Evolutionary conservation across 1,284 basidiomycete species (phyloP).

Genomic region (Ganoderma boninense): DNA sequence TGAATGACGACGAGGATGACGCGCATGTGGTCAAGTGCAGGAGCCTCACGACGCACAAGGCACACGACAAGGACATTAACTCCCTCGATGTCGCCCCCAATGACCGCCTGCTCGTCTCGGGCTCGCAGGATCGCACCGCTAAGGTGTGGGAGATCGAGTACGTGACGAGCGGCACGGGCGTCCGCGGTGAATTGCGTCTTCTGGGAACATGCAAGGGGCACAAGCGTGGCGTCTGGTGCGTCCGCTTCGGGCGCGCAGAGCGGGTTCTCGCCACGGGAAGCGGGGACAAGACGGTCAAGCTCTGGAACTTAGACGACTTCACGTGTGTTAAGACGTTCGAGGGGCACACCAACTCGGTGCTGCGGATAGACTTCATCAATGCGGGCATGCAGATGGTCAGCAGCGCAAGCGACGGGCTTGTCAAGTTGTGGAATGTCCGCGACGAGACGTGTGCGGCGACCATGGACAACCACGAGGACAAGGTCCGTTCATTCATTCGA

Average conservation of each 20-base stretch:
- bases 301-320: slow-evolving; percentile 95
- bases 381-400: slow-evolving; percentile 89
- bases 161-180: slow-evolving; percentile 49
- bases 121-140: slow-evolving; percentile 95
- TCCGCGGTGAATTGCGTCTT: slow-evolving; percentile 76
- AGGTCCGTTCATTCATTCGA: slow-evolving; percentile 53
- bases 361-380: slow-evolving; percentile 91
- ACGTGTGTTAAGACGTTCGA: slow-evolving; percentile 95
- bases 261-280: slow-evolving; percentile 92
- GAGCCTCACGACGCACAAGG: slow-evolving; percentile 89
- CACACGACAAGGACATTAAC: slow-evolving; percentile 99
- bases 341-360: slow-evolving; percentile 97
- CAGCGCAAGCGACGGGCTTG: slow-evolving; percentile 91
- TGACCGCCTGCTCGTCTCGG: slow-evolving; percentile 89
- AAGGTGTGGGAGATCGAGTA: slow-evolving; percentile 89
- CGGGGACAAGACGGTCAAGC: slow-evolving; percentile 92
- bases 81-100: slow-evolving; percentile 94
- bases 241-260: slow-evolving; percentile 87
- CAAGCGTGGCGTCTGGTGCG: slow-evolving; percentile 96
- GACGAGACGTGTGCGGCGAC: slow-evolving; percentile 90
- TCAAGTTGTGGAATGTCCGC: slow-evolving; percentile 95
- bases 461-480: slow-evolving; percentile 96
- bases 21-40: slow-evolving; percentile 58
- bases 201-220: slow-evolving; percentile 94
- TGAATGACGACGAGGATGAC: slow-evolving; percentile 33